Evolutionary conservation across 2,329 filamentous ascomycete genomes (phyloP).

Genomic region (Lomentospora prolificans): DNA sequence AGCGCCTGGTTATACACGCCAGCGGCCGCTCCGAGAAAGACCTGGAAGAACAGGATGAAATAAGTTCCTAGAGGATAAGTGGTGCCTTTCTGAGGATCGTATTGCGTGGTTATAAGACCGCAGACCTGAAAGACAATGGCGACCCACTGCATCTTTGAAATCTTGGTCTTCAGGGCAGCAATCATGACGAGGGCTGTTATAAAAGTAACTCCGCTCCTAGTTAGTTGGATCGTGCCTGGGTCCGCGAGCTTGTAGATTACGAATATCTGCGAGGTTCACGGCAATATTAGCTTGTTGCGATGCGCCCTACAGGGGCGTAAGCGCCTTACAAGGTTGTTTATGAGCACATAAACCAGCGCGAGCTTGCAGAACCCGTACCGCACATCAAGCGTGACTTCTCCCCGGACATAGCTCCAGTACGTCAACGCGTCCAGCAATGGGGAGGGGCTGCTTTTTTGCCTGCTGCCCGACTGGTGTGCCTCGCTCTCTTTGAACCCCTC

Average conservation of each 20-base stretch:
- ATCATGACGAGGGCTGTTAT: slow-evolving; percentile 22
- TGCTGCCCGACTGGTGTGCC: background rate
- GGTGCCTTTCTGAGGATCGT: slow-evolving; percentile 18
- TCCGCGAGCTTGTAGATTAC: slow-evolving; percentile 21
- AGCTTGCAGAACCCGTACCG: slow-evolving; percentile 22
- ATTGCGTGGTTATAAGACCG: slow-evolving; percentile 21
- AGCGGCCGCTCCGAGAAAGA: slow-evolving; percentile 20
- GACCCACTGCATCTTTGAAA: slow-evolving; percentile 22
- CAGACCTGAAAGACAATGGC: slow-evolving; percentile 22
- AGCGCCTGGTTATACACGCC: slow-evolving; percentile 25
- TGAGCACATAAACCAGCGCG: slow-evolving; percentile 23
- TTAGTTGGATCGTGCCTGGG: slow-evolving; percentile 22
- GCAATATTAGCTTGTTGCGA: too few relatives aligned
- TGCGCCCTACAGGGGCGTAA: too few relatives aligned
- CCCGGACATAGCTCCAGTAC: slow-evolving; percentile 13
- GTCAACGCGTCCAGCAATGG: slow-evolving; percentile 1
- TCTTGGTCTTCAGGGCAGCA: slow-evolving; percentile 15
- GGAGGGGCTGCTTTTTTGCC: background rate
- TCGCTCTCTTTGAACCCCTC: background rate
- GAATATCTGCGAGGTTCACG: slow-evolving; percentile 22
- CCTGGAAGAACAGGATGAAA: slow-evolving; percentile 21
- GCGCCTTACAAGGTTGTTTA: slow-evolving; percentile 20
- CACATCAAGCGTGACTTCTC: slow-evolving; percentile 18
- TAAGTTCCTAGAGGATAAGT: slow-evolving; percentile 21
- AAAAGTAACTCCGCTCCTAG: slow-evolving; percentile 22